Evolutionary conservation across 176 grass and related monocot genomes (phyloP), one percentile per base, ranked within the genome.

Genomic region (Miscanthus lutarioriparius): DNA sequence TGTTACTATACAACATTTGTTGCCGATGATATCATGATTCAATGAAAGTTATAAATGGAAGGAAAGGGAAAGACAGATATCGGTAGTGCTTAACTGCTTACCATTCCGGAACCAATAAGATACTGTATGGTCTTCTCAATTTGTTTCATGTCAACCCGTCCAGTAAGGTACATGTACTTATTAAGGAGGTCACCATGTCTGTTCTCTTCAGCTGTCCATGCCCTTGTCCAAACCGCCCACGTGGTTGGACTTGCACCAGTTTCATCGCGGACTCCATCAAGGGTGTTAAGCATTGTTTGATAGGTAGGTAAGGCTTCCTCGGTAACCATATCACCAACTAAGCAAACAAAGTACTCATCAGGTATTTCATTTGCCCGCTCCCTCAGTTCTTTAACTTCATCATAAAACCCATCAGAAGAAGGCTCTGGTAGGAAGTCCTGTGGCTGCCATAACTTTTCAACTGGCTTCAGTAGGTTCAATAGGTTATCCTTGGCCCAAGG

Each of bases 71-170:
- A 73, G 56, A 65, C 10, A 14, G 8, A 64, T 65, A 35, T 0
- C 5, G 63, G 16, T 59, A 25, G 28, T 61, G 19, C 17, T 51
- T 23, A 10, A 26, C 36, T 53, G 65, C 79, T 89, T 87, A 91
- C 89, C 89, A 94, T 94, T 48, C 92, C 89, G 36, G 86, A 84
- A 45, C 92, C 87, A 30, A 94, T 89, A 37, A 94, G 83, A 80
- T 91, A 94, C 38, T 91, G 92, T 69, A 94, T 94, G 7, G 92
- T 94, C 80, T 87, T 94, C 86, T 94, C 92, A 81, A 91, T 89
- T 78, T 91, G 89, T 80, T 66, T 91, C 92, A 94, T 91, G 33
- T 94, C 84, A 68, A 94, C 92, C 2, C 92, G 89, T 38, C 92
- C 92, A 47, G 75, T 84, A 43, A 94, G 82, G 84, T 94, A 91